These are phyloP conservation scores for Chalciporus sphaerocephalus DNA, from an alignment of 768 basidiomycete genomes.

Conservation along the genomic window DNA sequence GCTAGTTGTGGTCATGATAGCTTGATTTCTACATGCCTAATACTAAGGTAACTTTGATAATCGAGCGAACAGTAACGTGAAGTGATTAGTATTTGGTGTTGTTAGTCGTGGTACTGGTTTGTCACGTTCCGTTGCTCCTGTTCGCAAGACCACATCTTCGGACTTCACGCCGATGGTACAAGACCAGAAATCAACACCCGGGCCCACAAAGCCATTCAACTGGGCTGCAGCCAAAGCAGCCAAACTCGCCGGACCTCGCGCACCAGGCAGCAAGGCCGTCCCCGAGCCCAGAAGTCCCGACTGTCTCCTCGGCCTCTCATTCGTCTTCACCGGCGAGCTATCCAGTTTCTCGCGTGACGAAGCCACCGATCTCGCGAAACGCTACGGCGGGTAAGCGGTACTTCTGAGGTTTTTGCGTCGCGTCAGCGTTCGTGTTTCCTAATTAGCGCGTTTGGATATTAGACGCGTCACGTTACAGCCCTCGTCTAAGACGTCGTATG, in stretches of 20 bases:
- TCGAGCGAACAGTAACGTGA: too few relatives aligned
- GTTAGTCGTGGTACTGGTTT: background rate
- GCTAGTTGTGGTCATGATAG: background rate
- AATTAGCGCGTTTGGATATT: too few relatives aligned
- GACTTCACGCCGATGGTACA: background rate
- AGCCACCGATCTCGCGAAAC: conserved; percentile 82
- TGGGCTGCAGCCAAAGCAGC: conserved; percentile 57
- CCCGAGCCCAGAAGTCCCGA: conserved; percentile 74
- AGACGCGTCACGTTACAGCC: conserved; percentile 87
- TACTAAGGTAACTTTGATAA: background rate
- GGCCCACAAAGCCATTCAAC: conserved; percentile 27
- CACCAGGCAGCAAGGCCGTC: conserved; percentile 53
- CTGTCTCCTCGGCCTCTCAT: conserved; percentile 78
- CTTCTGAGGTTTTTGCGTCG: background rate
- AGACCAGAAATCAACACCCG: background rate
- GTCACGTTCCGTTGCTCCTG: background rate
- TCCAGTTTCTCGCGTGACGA: conserved; percentile 85
- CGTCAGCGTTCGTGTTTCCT: too few relatives aligned
- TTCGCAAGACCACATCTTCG: background rate
- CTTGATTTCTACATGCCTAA: too few relatives aligned
- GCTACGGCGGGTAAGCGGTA: conserved; percentile 79
- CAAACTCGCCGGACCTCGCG: conserved; percentile 54
- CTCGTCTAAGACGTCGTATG: conserved; percentile 85
- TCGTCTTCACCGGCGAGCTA: conserved; percentile 96
- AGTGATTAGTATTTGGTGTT: background rate